Conservation (phyloP, 1,139 yeast species). For the Yamadazyma spencermartinsiae region DNA sequence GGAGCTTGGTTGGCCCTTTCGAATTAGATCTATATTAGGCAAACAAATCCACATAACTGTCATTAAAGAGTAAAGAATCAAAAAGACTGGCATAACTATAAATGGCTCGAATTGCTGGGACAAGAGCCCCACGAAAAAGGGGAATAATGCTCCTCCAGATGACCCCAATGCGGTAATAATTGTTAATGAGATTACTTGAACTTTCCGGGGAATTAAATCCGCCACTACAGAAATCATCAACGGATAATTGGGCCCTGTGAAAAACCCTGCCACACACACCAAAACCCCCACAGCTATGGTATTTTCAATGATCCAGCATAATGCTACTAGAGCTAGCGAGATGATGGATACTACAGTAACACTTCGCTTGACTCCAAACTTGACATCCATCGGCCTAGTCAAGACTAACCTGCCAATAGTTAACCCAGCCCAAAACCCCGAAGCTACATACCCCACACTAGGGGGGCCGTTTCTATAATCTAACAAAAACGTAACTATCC, state of each 20-base stretch:
- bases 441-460: conserved; percentile 61
- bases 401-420: conserved; percentile 59
- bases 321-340: conserved; percentile 36
- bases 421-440: conserved; percentile 74
- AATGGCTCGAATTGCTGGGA: conserved; percentile 53
- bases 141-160: conserved; percentile 60
- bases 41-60: conserved; percentile 44
- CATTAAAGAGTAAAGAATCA: conserved; percentile 40
- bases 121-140: conserved; percentile 55
- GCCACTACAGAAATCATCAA: conserved; percentile 50
- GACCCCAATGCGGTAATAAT: conserved; percentile 61
- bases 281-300: conserved; percentile 44
- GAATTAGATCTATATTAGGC: conserved; percentile 36
- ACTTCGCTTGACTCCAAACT: conserved; percentile 51
- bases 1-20: conserved; percentile 8
- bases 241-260: conserved; percentile 58
- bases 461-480: conserved; percentile 53
- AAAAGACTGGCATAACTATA: conserved; percentile 53
- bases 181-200: conserved; percentile 53
- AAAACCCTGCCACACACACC: conserved; percentile 48
- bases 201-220: conserved; percentile 51
- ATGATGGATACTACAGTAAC: conserved; percentile 35
- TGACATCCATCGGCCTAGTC: conserved; percentile 39
- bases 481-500: conserved; percentile 66
- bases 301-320: conserved; percentile 49